Conservation (phyloP, 2,329 filamentous ascomycete genomes). For the Penicillium sp. region DNA sequence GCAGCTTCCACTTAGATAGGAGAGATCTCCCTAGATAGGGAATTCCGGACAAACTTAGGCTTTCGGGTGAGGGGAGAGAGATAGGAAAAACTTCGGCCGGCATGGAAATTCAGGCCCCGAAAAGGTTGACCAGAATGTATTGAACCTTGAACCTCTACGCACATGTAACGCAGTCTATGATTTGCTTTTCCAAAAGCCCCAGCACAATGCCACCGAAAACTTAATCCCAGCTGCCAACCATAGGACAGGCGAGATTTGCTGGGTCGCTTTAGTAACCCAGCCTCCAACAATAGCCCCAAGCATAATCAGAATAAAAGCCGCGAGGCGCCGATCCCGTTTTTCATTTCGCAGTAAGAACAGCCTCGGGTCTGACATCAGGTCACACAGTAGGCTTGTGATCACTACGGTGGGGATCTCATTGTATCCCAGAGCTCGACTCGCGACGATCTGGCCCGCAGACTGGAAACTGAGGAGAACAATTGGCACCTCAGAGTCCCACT, state of each 20-base stretch:
- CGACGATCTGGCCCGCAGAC: conserved; percentile 32
- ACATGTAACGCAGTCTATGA: not conserved
- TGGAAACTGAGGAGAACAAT: conserved; percentile 35
- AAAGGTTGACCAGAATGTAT: not conserved
- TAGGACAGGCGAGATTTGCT: conserved; percentile 22
- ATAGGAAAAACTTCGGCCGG: not conserved
- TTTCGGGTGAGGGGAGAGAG: not conserved
- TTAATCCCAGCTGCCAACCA: conserved; percentile 30
- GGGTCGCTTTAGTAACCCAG: conserved; percentile 29
- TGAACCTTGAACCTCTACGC: not conserved
- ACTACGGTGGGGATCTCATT: conserved; percentile 36
- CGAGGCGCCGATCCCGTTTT: conserved; percentile 29
- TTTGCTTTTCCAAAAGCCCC: conserved; percentile 21
- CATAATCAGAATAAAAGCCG: conserved; percentile 28
- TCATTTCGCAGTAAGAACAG: conserved; percentile 26
- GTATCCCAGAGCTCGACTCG: conserved; percentile 28
- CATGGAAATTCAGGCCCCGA: not conserved
- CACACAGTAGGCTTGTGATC: conserved; percentile 25
- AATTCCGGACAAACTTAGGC: not conserved
- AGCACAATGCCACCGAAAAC: conserved; percentile 16
- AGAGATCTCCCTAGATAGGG: not conserved
- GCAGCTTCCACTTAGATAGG: not conserved
- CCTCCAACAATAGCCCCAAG: conserved; percentile 30
- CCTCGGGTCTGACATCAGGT: conserved; percentile 5
- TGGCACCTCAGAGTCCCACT: conserved; percentile 18